Base-by-base conservation (phyloP, 164 flowering plant genomes). In the Dillenia suffruticosa region DNA sequence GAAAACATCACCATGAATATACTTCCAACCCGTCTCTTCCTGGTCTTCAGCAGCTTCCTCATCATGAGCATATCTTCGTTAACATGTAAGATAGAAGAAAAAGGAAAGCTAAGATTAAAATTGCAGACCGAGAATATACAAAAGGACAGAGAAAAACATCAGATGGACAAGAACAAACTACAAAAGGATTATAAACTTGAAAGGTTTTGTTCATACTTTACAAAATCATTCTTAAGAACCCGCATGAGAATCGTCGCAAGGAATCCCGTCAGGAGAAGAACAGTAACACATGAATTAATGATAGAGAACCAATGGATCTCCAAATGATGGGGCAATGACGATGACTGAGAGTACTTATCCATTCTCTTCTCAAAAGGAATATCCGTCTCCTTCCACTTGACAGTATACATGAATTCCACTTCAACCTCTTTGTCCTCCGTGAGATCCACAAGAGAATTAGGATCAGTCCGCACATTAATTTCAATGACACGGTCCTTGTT, bases 271-370 rank as follows among this genome's bases (percentile, higher is more conserved):
- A 76, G 58, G 46, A 76, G 70, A 19, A 76, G 77, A 52, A 76
- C 80, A 0, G 80, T 76, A 13, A 76, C 80, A 46, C 80, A 76
- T 13, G 80, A 76, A 52, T 76, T 76, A 4, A 76, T 73, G 22
- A 76, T 76, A 10, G 80, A 76, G 59, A 76, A 73, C 80, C 79
- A 76, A 61, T 76, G 79, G 55, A 73, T 76, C 68, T 76, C 79
- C 65, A 73, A 67, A 67, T 76, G 80, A 45, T 76, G 80, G 9
- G 80, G 75, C 57, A 74, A 9, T 1, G 75, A 64, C 1, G 77
- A 73, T 13, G 72, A 50, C 32, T 67, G 68, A 3, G 80, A 76
- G 19, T 73, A 76, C 57, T 73, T 76, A 47, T 73, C 75, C 77
- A 76, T 76, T 53, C 80, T 70, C 66, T 68, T 70, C 51, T 73